phyloP scores from a whole-genome alignment of 441 rosid species.

The Flueggea neowawraea region DNA sequence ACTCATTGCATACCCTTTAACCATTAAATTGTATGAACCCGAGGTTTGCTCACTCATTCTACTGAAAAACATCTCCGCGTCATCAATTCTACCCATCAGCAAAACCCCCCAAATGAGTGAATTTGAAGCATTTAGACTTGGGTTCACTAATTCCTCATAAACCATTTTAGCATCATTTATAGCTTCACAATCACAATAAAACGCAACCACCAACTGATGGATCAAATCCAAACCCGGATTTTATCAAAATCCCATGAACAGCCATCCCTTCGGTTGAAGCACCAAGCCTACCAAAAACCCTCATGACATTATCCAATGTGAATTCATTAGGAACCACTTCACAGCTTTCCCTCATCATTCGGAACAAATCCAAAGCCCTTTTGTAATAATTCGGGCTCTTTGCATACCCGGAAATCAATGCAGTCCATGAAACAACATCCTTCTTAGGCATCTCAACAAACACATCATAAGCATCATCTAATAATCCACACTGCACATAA shows the following conservation, averaged over 20 bases:
- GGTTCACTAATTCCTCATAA: conserved; percentile 22
- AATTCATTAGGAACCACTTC: conserved; percentile 49
- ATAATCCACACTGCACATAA: conserved; percentile 39
- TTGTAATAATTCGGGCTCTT: conserved; percentile 28
- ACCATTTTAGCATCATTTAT: conserved; percentile 38
- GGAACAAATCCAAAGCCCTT: conserved; percentile 46
- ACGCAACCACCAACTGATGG: conserved; percentile 32
- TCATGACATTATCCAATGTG: conserved; percentile 43
- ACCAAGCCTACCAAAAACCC: conserved; percentile 37
- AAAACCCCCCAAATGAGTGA: conserved; percentile 38
- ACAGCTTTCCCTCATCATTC: conserved; percentile 29
- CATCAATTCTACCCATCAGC: conserved; percentile 27
- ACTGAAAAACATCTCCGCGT: conserved; percentile 42
- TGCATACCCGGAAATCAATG: conserved; percentile 43
- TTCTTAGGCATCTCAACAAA: conserved; percentile 37
- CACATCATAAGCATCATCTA: conserved; percentile 34
- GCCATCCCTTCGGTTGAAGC: conserved; percentile 26
- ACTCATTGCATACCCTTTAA: conserved; percentile 46
- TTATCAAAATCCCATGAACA: conserved; percentile 46
- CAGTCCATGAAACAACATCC: conserved; percentile 47
- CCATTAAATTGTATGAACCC: conserved; percentile 41
- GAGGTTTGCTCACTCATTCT: conserved; percentile 23
- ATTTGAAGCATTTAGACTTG: conserved; percentile 36
- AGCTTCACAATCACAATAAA: conserved; percentile 41
- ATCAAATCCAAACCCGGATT: conserved; percentile 42